Evolutionary conservation across 2,329 filamentous ascomycete species (phyloP).

Genomic region (Neonectria coccinea): DNA sequence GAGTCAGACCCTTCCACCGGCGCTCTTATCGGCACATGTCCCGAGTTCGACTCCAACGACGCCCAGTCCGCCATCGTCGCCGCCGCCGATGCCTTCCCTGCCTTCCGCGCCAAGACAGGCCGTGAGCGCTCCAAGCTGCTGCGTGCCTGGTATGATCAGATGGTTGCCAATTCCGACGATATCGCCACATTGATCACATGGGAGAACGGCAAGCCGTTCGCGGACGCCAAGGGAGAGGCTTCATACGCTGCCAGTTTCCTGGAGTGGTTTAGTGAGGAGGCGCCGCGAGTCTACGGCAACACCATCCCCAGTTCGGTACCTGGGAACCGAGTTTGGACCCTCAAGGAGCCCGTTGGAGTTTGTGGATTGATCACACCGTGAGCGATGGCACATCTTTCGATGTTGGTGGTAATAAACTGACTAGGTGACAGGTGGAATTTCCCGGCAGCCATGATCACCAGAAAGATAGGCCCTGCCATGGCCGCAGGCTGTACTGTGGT

Average conservation of each 20-base stretch:
- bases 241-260: conserved; percentile 80
- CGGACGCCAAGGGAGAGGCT: conserved; percentile 79
- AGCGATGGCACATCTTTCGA: conserved; percentile 23
- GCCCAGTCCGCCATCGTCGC: conserved; percentile 84
- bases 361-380: conserved; percentile 83
- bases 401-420: background rate
- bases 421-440: conserved; percentile 78
- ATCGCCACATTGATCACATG: conserved; percentile 85
- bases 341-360: conserved; percentile 87
- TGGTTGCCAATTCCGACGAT: conserved; percentile 83
- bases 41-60: conserved; percentile 85
- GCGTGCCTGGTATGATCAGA: conserved; percentile 83
- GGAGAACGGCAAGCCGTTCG: conserved; percentile 89
- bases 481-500: conserved; percentile 97
- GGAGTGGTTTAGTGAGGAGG: conserved; percentile 86
- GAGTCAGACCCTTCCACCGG: conserved; percentile 82
- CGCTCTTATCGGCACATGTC: conserved; percentile 82
- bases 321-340: conserved; percentile 79
- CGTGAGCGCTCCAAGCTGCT: conserved; percentile 80
- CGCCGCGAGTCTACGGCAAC: conserved; percentile 78
- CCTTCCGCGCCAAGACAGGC: conserved; percentile 77
- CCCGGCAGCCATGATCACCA: conserved; percentile 79
- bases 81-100: conserved; percentile 79
- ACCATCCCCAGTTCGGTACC: conserved; percentile 77
- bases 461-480: conserved; percentile 78